Conservation (phyloP, 2,329 filamentous ascomycete genomes). For the Cladosporium velox region DNA sequence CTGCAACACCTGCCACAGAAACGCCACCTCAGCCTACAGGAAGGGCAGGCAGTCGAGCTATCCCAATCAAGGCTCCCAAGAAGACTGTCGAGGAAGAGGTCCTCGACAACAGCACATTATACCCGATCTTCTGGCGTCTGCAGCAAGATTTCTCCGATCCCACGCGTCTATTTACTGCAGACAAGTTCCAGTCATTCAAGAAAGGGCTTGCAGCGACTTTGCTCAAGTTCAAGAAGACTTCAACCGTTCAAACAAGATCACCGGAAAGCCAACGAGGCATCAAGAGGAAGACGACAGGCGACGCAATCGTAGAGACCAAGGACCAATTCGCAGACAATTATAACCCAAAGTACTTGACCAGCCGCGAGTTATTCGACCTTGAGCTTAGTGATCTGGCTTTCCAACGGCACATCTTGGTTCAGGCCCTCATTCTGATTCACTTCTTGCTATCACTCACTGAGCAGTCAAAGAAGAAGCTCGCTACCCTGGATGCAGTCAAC, state of each 20-base stretch:
- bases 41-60: conserved; percentile 33
- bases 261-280: conserved; percentile 65
- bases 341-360: conserved; percentile 99
- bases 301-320: conserved; percentile 14
- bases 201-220: conserved; percentile 63
- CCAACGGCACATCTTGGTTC: conserved; percentile 88
- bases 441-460: conserved; percentile 90
- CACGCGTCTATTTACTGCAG: conserved; percentile 71
- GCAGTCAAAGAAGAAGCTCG: conserved; percentile 76
- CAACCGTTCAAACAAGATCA: conserved; percentile 66
- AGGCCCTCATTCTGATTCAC: conserved; percentile 90
- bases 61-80: conserved; percentile 28
- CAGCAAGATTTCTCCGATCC: conserved; percentile 92
- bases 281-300: conserved; percentile 64
- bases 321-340: conserved; percentile 69
- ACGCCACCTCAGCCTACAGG: conserved; percentile 29
- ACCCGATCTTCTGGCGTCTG: conserved; percentile 90
- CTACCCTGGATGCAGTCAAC: conserved; percentile 65
- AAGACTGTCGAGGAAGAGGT: conserved; percentile 47
- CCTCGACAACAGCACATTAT: conserved; percentile 71
- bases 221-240: conserved; percentile 72
- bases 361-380: conserved; percentile 89
- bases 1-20: conserved; percentile 26
- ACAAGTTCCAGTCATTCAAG: conserved; percentile 68
- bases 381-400: conserved; percentile 97